Base-by-base conservation (phyloP, 768 basidiomycete genomes). In the Russula earlei region DNA sequence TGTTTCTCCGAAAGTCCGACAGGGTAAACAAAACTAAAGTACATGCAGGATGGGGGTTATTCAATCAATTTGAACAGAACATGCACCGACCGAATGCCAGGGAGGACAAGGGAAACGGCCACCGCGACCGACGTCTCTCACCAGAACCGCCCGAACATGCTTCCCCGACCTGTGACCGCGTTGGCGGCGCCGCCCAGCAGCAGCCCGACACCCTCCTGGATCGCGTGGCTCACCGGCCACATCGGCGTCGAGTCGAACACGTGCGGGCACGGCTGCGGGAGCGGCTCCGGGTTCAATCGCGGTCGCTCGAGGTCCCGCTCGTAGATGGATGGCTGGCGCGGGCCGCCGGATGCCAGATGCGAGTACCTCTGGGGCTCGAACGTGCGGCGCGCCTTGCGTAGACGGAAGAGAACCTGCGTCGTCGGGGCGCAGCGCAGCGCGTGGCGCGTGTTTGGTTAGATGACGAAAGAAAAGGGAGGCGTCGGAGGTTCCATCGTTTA, bases 211-310 rank as follows among this genome's bases (percentile, higher is more conserved):
- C 84, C 83, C 55, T 81, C 82, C 64, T 85, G 83, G 15, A 88
- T 81, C 22, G 84, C 87, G 37, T 80, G 78, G 64, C 82, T 85
- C 20, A 87, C 86, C 8, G 85, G 84, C 17, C 83, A 71, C 81
- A 87, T 84, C 19, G 84, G 82, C 17, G 81, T 76, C 17, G 82
- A 80, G 66, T 91, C 88, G 62, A 78, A 88, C 1, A 87, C 83
- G 67, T 91, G 87, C 9, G 87, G 85, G 56, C 81, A 84, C 3
- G 88, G 87, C 66, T 89, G 86, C 7, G 76, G 73, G n/a, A 90
- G 73, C 1, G 79, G 78, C 22, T 67, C 69, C 14, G 72, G 69
- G 31, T 56, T 71, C 48, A 76, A 65, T 22, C 76, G 75, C 22
- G 61, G 82, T 50, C 75, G 76, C 56, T 79, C 77, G 49, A 90